Conservation (phyloP, 1,284 basidiomycete genomes). For the Trichosporon inkin region DNA sequence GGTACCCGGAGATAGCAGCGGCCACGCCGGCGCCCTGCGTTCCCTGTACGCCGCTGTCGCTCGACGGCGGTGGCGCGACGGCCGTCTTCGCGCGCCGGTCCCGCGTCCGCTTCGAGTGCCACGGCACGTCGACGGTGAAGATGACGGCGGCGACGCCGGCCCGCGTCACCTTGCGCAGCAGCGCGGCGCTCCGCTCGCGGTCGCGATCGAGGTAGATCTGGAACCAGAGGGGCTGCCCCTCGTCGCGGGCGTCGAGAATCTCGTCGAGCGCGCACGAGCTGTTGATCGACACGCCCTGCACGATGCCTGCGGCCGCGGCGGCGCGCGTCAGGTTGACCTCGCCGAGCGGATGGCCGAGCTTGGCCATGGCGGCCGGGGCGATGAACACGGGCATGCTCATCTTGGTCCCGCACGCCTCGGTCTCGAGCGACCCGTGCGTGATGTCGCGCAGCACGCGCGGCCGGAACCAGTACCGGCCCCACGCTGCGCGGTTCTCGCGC, state of each 20-base stretch:
- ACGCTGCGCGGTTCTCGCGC: conserved; percentile 54
- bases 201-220: conserved; percentile 77
- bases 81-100: conserved; percentile 56
- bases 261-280: conserved; percentile 67
- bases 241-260: conserved; percentile 50
- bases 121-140: conserved; percentile 85
- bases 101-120: conserved; percentile 78
- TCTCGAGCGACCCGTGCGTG: conserved; percentile 32
- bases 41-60: not conserved
- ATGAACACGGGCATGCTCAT: conserved; percentile 78
- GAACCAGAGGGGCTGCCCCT: conserved; percentile 72
- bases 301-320: conserved; percentile 65
- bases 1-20: conserved; percentile 54
- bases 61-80: conserved; percentile 13
- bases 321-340: conserved; percentile 79
- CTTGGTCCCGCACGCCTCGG: conserved; percentile 65
- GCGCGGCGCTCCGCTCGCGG: conserved; percentile 63
- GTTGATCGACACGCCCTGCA: conserved; percentile 83
- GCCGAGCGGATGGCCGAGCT: conserved; percentile 81
- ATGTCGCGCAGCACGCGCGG: conserved; percentile 50
- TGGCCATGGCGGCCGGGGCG: conserved; percentile 78
- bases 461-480: conserved; percentile 56
- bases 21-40: conserved; percentile 35
- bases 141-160: conserved; percentile 65
- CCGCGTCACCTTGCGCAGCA: conserved; percentile 54